Evolutionary conservation across 2,329 filamentous ascomycete genomes (phyloP).

Genomic region (Fusarium mangiferae): DNA sequence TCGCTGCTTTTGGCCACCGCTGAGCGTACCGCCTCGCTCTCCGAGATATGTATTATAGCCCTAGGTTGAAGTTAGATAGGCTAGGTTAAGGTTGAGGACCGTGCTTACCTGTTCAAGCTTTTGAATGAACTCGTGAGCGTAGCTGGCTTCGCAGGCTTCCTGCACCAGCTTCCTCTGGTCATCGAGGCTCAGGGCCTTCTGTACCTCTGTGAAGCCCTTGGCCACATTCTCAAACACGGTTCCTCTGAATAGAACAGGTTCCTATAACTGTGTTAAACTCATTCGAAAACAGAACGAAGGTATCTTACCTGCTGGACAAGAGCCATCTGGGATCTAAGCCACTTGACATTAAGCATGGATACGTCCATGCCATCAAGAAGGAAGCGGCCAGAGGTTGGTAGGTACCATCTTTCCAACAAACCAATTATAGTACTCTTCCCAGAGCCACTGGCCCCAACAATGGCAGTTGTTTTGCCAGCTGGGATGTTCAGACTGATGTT

Average conservation of each 20-base stretch:
- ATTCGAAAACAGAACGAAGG: rapidly evolving
- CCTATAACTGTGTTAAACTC: background rate
- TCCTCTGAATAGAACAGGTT: constrained; percentile 41
- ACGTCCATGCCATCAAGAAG: constrained; percentile 53
- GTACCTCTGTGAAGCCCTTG: constrained; percentile 34
- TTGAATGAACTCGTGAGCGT: constrained; percentile 40
- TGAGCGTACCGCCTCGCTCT: constrained; percentile 34
- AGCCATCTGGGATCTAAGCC: constrained; percentile 59
- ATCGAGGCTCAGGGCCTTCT: background rate
- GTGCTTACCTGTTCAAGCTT: constrained; percentile 19
- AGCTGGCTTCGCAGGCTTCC: constrained; percentile 36
- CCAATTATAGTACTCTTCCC: constrained; percentile 77
- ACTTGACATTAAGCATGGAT: constrained; percentile 53
- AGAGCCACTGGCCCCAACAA: constrained; percentile 75
- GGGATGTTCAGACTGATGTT: constrained; percentile 63
- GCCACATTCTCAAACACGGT: constrained; percentile 45
- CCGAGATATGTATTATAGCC: constrained; percentile 41
- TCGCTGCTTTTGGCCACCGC: constrained; percentile 71
- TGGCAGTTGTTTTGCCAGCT: constrained; percentile 71
- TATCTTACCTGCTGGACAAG: constrained; percentile 48
- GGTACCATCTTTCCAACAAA: constrained; percentile 74
- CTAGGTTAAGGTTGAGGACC: rapidly evolving
- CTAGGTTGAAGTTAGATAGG: background rate
- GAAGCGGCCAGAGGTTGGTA: constrained; percentile 47
- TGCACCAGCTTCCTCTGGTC: constrained; percentile 14